Evolutionary conservation across 2,329 filamentous ascomycete species (phyloP), one percentile per base, ranked within the genome.

Genomic region (Talaromyces sp.): DNA sequence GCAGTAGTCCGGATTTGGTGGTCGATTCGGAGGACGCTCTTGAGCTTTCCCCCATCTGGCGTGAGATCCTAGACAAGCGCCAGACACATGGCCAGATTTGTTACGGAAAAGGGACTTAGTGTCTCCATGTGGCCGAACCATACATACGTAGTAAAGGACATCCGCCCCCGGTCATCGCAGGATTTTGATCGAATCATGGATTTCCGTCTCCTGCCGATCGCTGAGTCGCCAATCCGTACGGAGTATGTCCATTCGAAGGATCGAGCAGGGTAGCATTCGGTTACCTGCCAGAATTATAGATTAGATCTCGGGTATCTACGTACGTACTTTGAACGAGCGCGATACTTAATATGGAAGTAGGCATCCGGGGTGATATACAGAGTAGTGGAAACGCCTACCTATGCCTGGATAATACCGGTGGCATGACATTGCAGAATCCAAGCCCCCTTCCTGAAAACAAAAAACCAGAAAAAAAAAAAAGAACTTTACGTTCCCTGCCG

Each of bases 201-300:
- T 33, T 12, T 18, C n/a, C 28, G 31, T 54, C 50, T 54, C 50
- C 50, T 54, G 50, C 50, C 50, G 50, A 54, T 54, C 50, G 31
- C 50, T 21, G 28, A 18, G 28, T 28, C 28, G 28, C 28, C 6
- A 6, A 28, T 28, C 3, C 28, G 28, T 28, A n/a, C n/a, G n/a
- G n/a, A n/a, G n/a, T 39, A 31, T n/a, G 40, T 46, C 11, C 2
- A 25, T 50, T 25, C 44, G 21, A 25, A 48, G 21, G 44, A 25
- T 46, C 42, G 23, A 25, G 18, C 42, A 21, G 18, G 14, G 42
- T 46, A 46, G 42, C 42, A 46, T 11, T 46, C 23, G 23, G 21
- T 28, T n/a, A 48, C 44, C n/a, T 50, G 46, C 46, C 3, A 50
- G n/a, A 1, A 12, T n/a, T n/a, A 50, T 50, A 7, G 25, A n/a